Base-by-base conservation (phyloP, 345 rosid genomes). In the Sonneratia caseolaris region DNA sequence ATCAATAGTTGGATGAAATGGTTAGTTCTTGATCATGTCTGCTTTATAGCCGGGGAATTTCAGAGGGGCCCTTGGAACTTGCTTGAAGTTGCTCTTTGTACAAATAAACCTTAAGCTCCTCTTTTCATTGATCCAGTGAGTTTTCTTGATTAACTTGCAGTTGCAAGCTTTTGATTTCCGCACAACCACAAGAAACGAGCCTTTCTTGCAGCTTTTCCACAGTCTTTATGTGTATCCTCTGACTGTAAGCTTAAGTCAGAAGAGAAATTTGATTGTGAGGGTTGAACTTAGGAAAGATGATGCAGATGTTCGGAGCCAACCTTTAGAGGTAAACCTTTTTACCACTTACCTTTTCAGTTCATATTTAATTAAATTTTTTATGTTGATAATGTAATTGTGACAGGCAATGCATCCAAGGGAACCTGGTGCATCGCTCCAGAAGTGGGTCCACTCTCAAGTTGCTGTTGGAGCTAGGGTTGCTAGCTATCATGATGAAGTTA, bases 101-200 rank as follows among this genome's bases (percentile, higher is more conserved):
- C 27, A 64, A 42, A 42, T 32, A 10, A 42, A 5, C 37, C n/a
- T 48, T 1, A 43, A 7, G 69, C 43, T 38, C 48, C 47, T 21
- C 35, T 27, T 27, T 27, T 27, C 32, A 27, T 49, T 47, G 35
- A 51, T 51, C 48, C 37, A 32, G 37, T 73, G 71, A 15, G 9
- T 49, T 24, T 36, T 40, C 64, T 72, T 27, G 42, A 45, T 78
- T 73, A 48, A 74, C 61, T 74, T 82, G 32, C 90, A 87, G 92
- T 88, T 90, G 76, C 90, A 90, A 84, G 97, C 97, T 72, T 95
- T 95, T 74, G 99, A 95, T 83, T 95, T 95, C 87, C 89, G 97
- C 70, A 87, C 97, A 67, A 88, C 92, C 57, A 79, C 88, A 81
- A 85, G 97, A 80, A 95, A 95, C 21, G 97, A 95, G 86, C 99